Evolutionary conservation across 257 asterid species (phyloP).

Genomic region (Apocynum venetum): DNA sequence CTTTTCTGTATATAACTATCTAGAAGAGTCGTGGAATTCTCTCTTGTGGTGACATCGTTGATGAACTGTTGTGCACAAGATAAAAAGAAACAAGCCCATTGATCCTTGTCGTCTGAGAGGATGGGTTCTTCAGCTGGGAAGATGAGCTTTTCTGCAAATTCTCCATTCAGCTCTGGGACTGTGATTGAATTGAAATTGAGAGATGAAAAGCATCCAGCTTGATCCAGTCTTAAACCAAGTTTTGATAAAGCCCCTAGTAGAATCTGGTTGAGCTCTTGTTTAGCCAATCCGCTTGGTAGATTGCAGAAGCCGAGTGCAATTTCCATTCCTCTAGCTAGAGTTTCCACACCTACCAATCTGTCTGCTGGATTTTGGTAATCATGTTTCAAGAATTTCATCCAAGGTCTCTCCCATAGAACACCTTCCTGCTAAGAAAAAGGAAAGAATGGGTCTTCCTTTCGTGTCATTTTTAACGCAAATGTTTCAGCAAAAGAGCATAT

Average conservation of each 20-base stretch:
- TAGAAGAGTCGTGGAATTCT: neutral
- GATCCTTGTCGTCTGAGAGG: slow-evolving; percentile 20
- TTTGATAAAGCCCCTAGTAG: slow-evolving; percentile 21
- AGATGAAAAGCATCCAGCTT: slow-evolving; percentile 28
- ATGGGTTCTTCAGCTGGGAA: slow-evolving; percentile 19
- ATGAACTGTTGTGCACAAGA: slow-evolving; percentile 38
- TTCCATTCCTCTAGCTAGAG: slow-evolving; percentile 52
- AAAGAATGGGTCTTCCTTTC: too few relatives aligned
- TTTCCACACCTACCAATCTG: slow-evolving; percentile 42
- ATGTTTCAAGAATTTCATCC: slow-evolving; percentile 28
- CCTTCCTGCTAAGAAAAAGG: slow-evolving; percentile 38
- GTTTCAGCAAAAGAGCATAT: too few relatives aligned
- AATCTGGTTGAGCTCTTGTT: slow-evolving; percentile 26
- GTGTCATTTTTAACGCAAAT: too few relatives aligned
- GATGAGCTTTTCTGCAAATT: slow-evolving; percentile 13
- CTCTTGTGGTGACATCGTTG: slow-evolving; percentile 11
- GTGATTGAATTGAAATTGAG: slow-evolving; percentile 14
- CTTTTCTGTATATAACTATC: too few relatives aligned
- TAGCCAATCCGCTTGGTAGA: slow-evolving; percentile 20
- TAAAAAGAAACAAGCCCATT: slow-evolving; percentile 42
- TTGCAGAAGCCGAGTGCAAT: slow-evolving; percentile 34
- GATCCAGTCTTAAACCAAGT: slow-evolving; percentile 37
- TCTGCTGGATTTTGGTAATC: slow-evolving; percentile 21
- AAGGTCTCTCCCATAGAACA: slow-evolving; percentile 57
- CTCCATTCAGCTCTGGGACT: slow-evolving; percentile 15